Conservation (phyloP, 2,329 filamentous ascomycete species). For the Volutella citrinella region DNA sequence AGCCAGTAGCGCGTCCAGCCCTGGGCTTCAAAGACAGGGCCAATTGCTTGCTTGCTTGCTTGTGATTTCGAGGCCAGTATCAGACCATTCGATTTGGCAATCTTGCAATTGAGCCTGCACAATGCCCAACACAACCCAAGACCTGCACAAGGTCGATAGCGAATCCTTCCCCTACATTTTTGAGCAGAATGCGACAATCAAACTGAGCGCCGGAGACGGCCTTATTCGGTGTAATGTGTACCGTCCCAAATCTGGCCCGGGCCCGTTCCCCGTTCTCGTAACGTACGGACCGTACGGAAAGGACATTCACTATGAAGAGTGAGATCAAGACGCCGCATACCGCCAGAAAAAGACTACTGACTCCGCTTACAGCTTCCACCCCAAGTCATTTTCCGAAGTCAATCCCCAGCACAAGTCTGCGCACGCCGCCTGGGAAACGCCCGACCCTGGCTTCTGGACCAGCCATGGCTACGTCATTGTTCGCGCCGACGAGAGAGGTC, state of each 20-base stretch:
- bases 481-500: conserved; percentile 48
- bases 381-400: conserved; percentile 44
- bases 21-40: no score
- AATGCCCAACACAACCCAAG: conserved; percentile 29
- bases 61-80: no score
- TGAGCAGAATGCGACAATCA: conserved; percentile 33
- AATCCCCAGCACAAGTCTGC: conserved; percentile 50
- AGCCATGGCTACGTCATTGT: conserved; percentile 52
- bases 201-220: conserved; percentile 26
- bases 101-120: neutral
- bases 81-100: neutral
- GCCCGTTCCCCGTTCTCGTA: conserved; percentile 55
- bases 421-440: conserved; percentile 59
- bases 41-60: no score
- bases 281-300: conserved; percentile 76
- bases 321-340: conserved; percentile 6
- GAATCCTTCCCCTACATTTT: conserved; percentile 39
- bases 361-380: conserved; percentile 32
- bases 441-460: conserved; percentile 57
- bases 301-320: conserved; percentile 62
- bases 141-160: conserved; percentile 27
- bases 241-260: conserved; percentile 28
- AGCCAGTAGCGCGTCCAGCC: no score
- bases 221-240: conserved; percentile 39
- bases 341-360: no score